Base-by-base conservation (phyloP, 164 flowering plant genomes). In the Taxillus chinensis region DNA sequence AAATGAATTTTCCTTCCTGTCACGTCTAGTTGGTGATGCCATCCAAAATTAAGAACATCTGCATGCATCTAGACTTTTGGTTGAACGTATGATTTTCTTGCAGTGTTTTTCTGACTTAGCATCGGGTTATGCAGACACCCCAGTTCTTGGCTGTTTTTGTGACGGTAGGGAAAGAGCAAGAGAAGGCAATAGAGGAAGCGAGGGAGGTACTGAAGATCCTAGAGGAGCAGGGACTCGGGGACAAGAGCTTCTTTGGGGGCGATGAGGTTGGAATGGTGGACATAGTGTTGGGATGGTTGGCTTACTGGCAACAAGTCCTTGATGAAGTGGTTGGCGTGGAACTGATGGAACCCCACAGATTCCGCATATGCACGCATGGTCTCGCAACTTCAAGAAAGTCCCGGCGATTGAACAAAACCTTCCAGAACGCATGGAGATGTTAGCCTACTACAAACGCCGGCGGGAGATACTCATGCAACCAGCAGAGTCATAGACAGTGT, bases 231-330 rank as follows among this genome's bases (percentile, higher is more conserved):
- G 71, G 62, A 8, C 75, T 74, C 4, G 75, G 73, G 15, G 71
- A 67, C 11, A 70, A 70, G 59, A 70, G 62, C 13, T 80, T 70
- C n/a, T 74, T 80, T 5, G 68, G 72, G 0, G 83, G 83, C 0
- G 64, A 74, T 3, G 45, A 61, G 0, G 72, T 80, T 16, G 81
- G 79, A 46, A 40, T 78, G 51, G 45, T 61, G 5, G 83, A 80
- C 59, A 2, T 80, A 7, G 77, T 65, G 8, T 72, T 62, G 17
- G 81, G 80, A 57, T 61, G 69, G 64, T n/a, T 78, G 0, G 73
- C 72, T 48, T 41, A 46, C 14, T 74, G 70, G 70, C 59, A 72
- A 4, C 65, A 7, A 14, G 67, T 16, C n/a, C 45, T 78, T 16
- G 77, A 80, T 69, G 77, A 75, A 48, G 58, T 63, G 6, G 61